A percentile compares a stretch with the other conserved stretches of the same genome.
These are phyloP conservation scores for Rhizopogon vesiculosus DNA, from an alignment of 768 basidiomycete species.

Conservation along the genomic window DNA sequence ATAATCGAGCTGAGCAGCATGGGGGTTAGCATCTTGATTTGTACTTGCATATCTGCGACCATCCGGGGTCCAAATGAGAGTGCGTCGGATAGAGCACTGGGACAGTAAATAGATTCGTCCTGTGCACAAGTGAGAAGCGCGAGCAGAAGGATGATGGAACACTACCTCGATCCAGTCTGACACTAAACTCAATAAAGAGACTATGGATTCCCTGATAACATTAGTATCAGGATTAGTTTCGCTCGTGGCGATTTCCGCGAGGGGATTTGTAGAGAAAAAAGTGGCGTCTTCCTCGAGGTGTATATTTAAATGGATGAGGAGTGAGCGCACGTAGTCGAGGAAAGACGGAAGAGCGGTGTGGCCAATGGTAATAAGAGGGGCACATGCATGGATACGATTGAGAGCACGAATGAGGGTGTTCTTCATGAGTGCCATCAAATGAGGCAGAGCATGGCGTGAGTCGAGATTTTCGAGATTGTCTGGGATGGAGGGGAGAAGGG, in stretches of 20 bases:
- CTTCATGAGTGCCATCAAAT: conserved; percentile 7
- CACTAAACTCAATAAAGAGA: not conserved
- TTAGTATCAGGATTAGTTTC: not conserved
- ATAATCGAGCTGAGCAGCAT: not conserved
- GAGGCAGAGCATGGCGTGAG: not conserved
- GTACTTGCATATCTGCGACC: not conserved
- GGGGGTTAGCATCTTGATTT: not conserved
- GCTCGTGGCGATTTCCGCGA: not conserved
- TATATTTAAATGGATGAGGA: not conserved
- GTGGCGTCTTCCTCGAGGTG: conserved; percentile 2
- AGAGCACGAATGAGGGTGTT: conserved; percentile 6
- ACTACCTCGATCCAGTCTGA: not conserved
- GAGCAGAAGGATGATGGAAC: not conserved
- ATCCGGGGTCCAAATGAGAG: not conserved
- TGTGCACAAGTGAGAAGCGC: not conserved
- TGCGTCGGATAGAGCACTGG: not conserved
- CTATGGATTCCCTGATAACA: not conserved
- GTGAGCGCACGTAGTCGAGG: conserved; percentile 1
- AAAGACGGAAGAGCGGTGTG: not conserved
- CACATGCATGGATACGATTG: conserved; percentile 1
- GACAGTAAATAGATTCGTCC: not conserved
- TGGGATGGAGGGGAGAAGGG: conserved; percentile 2
- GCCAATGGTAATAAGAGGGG: not conserved
- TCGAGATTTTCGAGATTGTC: conserved; percentile 2
- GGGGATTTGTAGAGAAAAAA: not conserved